Percentiles rank a stretch among this genome's conserved stretches.
Evolutionary conservation across 345 rosid genomes (phyloP).

Genomic region (Carallia pectinifolia): DNA sequence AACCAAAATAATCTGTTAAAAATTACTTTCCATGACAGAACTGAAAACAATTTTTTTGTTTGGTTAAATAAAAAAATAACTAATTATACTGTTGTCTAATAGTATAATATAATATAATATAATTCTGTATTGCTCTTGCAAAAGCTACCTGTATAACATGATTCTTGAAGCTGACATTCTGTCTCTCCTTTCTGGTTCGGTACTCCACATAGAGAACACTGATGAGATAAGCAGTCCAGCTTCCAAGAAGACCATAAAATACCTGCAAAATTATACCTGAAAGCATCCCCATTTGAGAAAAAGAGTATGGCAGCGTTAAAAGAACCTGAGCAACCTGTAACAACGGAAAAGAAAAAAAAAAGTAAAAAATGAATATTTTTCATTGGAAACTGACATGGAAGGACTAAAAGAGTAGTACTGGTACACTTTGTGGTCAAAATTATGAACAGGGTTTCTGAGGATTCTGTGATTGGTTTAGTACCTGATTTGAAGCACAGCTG

Average conservation of each 20-base stretch:
- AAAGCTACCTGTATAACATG: constrained; percentile 74
- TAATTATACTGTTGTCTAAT: neutral
- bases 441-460: neutral
- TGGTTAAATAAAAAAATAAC: neutral
- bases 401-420: neutral
- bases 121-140: constrained; percentile 14
- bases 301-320: constrained; percentile 81
- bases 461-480: constrained; percentile 9
- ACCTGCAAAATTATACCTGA: constrained; percentile 76
- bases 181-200: constrained; percentile 69
- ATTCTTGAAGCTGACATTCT: constrained; percentile 81
- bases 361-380: neutral
- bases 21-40: too few species aligned
- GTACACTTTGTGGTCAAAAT: neutral
- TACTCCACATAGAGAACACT: constrained; percentile 77
- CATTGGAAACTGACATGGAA: neutral
- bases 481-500: constrained; percentile 87
- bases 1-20: neutral
- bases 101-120: too few species aligned
- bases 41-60: neutral
- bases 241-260: constrained; percentile 70
- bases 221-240: constrained; percentile 94
- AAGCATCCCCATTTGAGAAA: constrained; percentile 87
- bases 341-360: neutral
- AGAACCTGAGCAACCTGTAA: constrained; percentile 86